Base-by-base conservation (phyloP, 2,329 filamentous ascomycete species). In the Didymella segeticola region DNA sequence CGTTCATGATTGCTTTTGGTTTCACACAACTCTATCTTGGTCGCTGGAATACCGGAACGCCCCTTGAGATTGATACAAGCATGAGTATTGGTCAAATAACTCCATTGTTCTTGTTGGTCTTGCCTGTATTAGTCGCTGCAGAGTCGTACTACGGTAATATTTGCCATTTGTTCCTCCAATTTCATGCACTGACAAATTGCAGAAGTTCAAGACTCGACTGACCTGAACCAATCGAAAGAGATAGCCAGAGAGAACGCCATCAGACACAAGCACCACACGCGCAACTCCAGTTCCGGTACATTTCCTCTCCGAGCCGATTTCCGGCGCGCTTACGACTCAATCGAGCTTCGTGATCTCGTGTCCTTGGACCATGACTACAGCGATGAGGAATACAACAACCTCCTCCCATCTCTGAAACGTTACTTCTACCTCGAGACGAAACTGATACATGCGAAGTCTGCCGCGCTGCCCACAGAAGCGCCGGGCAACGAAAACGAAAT, bases 1-100 rank as follows among this genome's bases (percentile, higher is more conserved):
- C 38, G 5, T 62, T 64, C 34, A 60, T 62, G 54, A 20, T 64
- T 11, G 22, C 47, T 7, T 64, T 47, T 34, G 61, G 59, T 9
- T 57, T 60, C 14, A 36, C 52, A 9, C 56, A 60, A 34, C 19
- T 61, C 26, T 38, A 50, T 5, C 12, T 51, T 20, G 36, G 20
- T 39, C 43, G 60, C 20, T 57, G 50, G 55, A n/a, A 43, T 27
- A 29, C 36, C 11, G 4, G 11, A 5, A 20, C 36, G 7, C 25
- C 49, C 2, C 30, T 60, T 7, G 48, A 54, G 5, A 31, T 59
- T 10, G 46, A 61, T 12, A 34, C 50, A 4, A 42, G 11, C 5
- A 61, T 63, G 56, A 51, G 56, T 2, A 54, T 64, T 36, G 56
- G 60, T 9, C 58, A 64, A 36, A 61, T 64, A 3, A 59, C 46